Evolutionary conservation across 257 asterid genomes (phyloP).

Genomic region (Solanum etuberosum): DNA sequence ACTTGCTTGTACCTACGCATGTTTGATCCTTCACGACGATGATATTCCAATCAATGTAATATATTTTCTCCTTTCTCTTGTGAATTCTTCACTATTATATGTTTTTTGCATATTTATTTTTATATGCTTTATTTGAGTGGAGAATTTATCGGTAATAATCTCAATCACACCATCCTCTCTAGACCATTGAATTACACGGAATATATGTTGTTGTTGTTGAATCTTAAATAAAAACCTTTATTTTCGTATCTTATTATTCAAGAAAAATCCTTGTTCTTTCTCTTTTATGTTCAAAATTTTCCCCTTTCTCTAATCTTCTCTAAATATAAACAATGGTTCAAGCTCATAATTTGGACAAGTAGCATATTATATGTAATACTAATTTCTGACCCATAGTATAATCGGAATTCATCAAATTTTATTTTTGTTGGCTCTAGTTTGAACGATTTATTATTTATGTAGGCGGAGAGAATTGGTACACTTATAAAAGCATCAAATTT

Average conservation of each 20-base stretch:
- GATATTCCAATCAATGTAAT: slow-evolving; percentile 5
- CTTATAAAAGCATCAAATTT: not conserved
- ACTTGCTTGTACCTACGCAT: slow-evolving; percentile 7
- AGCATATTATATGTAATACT: not conserved
- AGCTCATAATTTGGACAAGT: not conserved
- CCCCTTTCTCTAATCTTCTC: too few species aligned
- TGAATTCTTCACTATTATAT: too few species aligned
- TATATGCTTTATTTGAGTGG: too few species aligned
- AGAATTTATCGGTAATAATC: too few species aligned
- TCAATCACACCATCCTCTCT: too few species aligned
- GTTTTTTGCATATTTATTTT: too few species aligned
- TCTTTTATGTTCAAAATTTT: not conserved
- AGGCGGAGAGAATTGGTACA: not conserved
- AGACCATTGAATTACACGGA: too few species aligned
- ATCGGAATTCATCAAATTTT: not conserved
- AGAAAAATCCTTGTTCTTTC: too few species aligned
- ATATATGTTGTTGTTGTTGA: too few species aligned
- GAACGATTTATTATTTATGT: not conserved
- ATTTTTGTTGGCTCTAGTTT: too few species aligned
- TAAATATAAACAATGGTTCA: not conserved
- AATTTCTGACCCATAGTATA: not conserved
- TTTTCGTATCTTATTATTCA: too few species aligned
- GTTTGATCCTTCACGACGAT: slow-evolving; percentile 8
- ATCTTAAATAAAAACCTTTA: too few species aligned
- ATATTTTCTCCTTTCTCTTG: not conserved